Base-by-base conservation (phyloP, 2,329 filamentous ascomycete genomes). In the Pseudonectria buxi region DNA sequence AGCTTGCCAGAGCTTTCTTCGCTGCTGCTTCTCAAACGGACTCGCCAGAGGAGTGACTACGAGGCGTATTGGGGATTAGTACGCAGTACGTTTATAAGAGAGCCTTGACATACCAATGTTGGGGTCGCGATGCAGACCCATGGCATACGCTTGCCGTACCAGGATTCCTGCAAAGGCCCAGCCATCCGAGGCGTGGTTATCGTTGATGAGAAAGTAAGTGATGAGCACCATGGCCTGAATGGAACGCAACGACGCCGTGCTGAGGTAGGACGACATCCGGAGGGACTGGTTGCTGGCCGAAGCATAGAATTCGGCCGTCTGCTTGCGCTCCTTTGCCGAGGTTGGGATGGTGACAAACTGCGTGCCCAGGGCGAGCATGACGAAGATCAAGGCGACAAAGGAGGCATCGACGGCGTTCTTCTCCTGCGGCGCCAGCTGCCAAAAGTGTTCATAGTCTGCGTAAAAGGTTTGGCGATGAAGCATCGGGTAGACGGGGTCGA, bases 401-500 rank as follows among this genome's bases (percentile, higher is more conserved):
- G 81, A 74, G 1, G 81, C 77, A 50, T 90, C 84, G 2, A 72
- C 68, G 2, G 67, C 56, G 35, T 72, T 66, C 56, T 78, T 81
- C 35, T 85, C 79, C 5, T 66, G 57, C 4, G 59, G 57, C 1
- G 66, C 57, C 24, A 85, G 57, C 2, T 74, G 72, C 84, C 84
- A 89, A 55, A 89, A 89, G 40, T 80, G 74, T 49, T 86, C 81
- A 50, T 88, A 88, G 52, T 88, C 83, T 44, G 78, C 76, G 46
- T 85, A 85, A 55, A 89, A 88, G 6, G 77, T 81, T 47, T 82
- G 76, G 9, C 79, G 72, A 50, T 89, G 79, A 13, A 89, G 71
- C 75, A 89, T 87, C 12, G 85, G 85, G 57, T 88, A 89, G 3
- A 89, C 78, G 0, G 84, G 83, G 52, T 89, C 85, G 32, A 89